Base-by-base conservation (phyloP, 371 early-diverging fungal species). In the Parasitella parasitica region DNA sequence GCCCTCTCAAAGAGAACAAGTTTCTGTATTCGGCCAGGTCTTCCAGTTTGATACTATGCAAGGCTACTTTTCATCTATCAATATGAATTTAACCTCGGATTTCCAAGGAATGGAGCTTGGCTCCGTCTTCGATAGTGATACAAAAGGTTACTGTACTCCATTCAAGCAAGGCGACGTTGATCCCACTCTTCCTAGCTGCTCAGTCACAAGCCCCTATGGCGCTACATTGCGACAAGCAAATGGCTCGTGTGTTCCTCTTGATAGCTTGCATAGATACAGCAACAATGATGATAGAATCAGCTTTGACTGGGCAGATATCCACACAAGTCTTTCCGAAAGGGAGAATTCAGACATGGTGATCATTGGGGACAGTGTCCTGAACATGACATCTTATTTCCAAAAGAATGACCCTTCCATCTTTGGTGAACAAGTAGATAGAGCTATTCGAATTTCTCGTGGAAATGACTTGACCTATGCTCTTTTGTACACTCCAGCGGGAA, bases 381-480 rank as follows among this genome's bases (percentile, higher is more conserved):
- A 64, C 6, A 11, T 57, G 41, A 57, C 52, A 7, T 18, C 36
- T 6, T 56, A 53, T 22, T 60, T 52, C 16, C 54, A 38, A 24
- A 43, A 43, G 22, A 63, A 63, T n/a, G 37, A 65, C 41, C 41
- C 60, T 6, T 27, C 30, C 22, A 69, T 69, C 20, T 66, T 46
- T 72, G 85, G 85, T 8, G 20, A 63, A 1, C 62, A 58, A 1
- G 70, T 79, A 0, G 65, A 72, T 20, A 63, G 36, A 3, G 71
- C 72, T 1, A 59, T 85, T 2, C 18, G 30, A 1, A 37, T 57
- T 3, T 73, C 64, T 8, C 65, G 68, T 0, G 82, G 78, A 5
- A 79, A 72, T 43, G 85, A 85, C 54, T 62, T 77, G 5, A 77
- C 83, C 0, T 70, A 80, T 34, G 69, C 75, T 7, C 57, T 85